Percentiles rank a stretch among this genome's conserved stretches.
Conservation (phyloP, 306 rosid species). For the Alnus rubra region DNA sequence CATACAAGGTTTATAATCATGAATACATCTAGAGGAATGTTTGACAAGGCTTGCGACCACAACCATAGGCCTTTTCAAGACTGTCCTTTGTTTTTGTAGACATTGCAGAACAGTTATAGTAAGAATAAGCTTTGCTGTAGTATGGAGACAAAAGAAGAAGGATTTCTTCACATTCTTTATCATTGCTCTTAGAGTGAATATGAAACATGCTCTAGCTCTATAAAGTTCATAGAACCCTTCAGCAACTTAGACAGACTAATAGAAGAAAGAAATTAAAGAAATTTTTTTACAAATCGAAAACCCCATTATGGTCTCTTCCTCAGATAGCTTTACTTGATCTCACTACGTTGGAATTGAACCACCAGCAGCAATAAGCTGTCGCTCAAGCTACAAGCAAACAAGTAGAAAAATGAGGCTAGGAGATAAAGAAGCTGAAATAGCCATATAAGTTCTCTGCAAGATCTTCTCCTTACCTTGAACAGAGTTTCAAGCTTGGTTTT, state of each 20-base stretch:
- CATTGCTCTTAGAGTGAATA: not conserved
- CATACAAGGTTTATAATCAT: not conserved
- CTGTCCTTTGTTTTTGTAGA: not conserved
- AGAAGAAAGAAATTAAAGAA: not conserved
- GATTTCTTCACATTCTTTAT: not conserved
- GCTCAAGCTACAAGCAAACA: constrained; percentile 51
- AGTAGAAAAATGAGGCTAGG: constrained; percentile 3
- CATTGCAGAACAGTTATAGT: not conserved
- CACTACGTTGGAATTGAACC: constrained; percentile 28
- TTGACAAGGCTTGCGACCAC: not conserved
- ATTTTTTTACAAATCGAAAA: constrained; percentile 4
- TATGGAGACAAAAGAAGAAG: constrained; percentile 7
- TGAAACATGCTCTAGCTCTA: constrained; percentile 8
- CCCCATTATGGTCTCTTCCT: not conserved
- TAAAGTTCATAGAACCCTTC: constrained; percentile 10
- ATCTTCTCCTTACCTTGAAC: constrained; percentile 53
- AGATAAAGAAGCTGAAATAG: not conserved
- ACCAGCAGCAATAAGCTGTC: constrained; percentile 42
- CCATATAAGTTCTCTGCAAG: not conserved
- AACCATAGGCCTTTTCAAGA: not conserved
- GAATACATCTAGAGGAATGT: not conserved
- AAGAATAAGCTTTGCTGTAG: not conserved
- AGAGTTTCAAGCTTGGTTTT: constrained; percentile 70
- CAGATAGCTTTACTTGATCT: constrained; percentile 9
- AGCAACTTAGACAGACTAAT: constrained; percentile 3